Percentiles rank a stretch among this genome's conserved stretches.
phyloP scores from a whole-genome alignment of 2,329 filamentous ascomycete genomes.

The Myriosclerotinia curreyana region DNA sequence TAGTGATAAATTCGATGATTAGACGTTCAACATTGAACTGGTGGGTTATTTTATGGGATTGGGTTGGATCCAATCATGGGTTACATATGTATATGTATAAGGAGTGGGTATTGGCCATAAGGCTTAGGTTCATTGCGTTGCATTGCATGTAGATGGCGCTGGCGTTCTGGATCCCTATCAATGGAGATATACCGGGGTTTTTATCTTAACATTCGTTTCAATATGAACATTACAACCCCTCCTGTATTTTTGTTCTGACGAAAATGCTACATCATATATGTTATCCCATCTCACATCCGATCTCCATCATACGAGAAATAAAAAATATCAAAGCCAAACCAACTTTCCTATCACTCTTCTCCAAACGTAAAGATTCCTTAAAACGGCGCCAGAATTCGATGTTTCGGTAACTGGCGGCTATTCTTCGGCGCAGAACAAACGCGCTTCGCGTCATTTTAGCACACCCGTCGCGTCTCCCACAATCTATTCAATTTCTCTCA shows the following conservation, averaged over 20 bases:
- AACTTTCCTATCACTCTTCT: background rate
- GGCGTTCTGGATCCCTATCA: constrained; percentile 5
- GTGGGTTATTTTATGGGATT: constrained; percentile 1
- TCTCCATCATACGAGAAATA: background rate
- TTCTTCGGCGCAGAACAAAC: background rate
- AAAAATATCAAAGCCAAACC: background rate
- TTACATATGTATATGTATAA: background rate
- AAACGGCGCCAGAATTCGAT: background rate
- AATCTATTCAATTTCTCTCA: background rate
- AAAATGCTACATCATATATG: background rate
- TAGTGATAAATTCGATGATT: constrained; percentile 44
- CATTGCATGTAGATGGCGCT: constrained; percentile 14
- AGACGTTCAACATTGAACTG: constrained; percentile 10
- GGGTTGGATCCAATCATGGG: background rate
- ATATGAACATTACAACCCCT: background rate
- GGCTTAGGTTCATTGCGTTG: background rate
- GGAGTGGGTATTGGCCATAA: background rate
- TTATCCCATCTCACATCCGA: background rate
- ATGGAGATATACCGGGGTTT: background rate
- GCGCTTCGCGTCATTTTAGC: constrained; percentile 14
- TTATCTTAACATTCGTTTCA: background rate
- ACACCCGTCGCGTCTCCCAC: constrained; percentile 10
- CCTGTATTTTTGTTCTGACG: background rate
- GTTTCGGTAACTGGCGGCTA: background rate
- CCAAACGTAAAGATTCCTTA: background rate